Base-by-base conservation (phyloP, 2,329 filamentous ascomycete genomes). In the Monilinia polystroma region DNA sequence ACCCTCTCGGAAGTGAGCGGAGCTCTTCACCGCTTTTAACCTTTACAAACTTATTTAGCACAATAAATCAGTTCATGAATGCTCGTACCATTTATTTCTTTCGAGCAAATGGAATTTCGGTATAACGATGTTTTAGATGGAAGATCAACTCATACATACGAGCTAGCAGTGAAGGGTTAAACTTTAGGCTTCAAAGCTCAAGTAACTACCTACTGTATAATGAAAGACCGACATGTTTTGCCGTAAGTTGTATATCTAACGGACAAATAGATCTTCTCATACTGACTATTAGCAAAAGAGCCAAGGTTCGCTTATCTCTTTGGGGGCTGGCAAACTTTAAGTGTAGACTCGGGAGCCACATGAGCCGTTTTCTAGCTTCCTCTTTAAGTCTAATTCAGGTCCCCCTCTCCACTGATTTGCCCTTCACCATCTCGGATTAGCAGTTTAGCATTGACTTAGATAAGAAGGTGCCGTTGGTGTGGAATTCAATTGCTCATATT, bases 361-460 rank as follows among this genome's bases (percentile, higher is more conserved):
- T 23, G 32, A 43, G 23, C 16, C 4, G 11, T 63, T 63, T 59
- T 35, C 63, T 57, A 65, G 63, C 63, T 65, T 57, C 63, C 63
- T n/a, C 29, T 65, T 65, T n/a, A 23, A 59, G 63, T 32, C 32
- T 65, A 32, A 59, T 6, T 51, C 23, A 52, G 54, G 41, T 38
- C 43, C 52, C 32, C 29, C 32, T 29, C 4, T 38, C 26, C 45
- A 49, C 4, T 49, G 20, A 49, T 51, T 35, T 26, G 41, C 41
- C 32, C 43, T n/a, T 58, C 32, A 26, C n/a, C 10, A 20, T 20
- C 6, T 41, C 7, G 20, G n/a, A 16, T 8, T 18, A 23, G 16
- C 29, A 18, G 8, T 14, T 41, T 41, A 14, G 38, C 38, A 41
- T 6, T 47, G 32, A 45, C 62, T 64, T 6, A 32, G 16, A 23